A percentile compares a stretch with the other conserved stretches of the same genome.
phyloP scores from a whole-genome alignment of 768 basidiomycete species.

The Scleroderma bovista region DNA sequence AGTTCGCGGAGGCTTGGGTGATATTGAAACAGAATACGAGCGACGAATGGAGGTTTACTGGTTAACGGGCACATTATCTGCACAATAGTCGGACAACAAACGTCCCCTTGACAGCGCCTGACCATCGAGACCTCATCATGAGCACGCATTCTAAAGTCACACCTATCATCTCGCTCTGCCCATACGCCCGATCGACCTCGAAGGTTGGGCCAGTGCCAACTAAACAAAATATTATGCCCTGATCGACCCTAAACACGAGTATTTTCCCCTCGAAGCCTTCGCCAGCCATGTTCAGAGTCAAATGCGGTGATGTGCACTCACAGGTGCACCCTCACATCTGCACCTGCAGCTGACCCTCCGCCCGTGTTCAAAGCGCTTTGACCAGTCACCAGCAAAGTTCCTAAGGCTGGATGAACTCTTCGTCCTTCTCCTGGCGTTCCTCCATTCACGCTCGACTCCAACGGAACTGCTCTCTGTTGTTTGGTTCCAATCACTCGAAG shows the following conservation, averaged over 20 bases:
- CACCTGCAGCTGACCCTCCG: conserved; percentile 51
- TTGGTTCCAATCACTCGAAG: conserved; percentile 32
- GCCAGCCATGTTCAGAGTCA: conserved; percentile 12
- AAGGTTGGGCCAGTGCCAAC: conserved; percentile 23
- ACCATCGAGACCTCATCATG: conserved; percentile 32
- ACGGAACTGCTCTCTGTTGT: conserved; percentile 27
- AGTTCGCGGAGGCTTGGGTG: too few species aligned
- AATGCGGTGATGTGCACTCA: conserved; percentile 33
- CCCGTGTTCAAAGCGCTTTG: conserved; percentile 56
- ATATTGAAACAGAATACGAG: too few species aligned
- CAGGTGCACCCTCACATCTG: conserved; percentile 52
- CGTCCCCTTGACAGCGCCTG: conserved; percentile 27
- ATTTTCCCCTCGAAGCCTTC: conserved; percentile 35
- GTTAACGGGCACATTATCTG: too few species aligned
- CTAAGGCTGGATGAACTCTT: conserved; percentile 13
- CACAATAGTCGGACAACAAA: conserved; percentile 23
- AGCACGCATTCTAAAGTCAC: conserved; percentile 31
- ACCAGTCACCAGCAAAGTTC: conserved; percentile 36
- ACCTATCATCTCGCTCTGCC: conserved; percentile 44
- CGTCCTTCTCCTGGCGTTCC: conserved; percentile 20
- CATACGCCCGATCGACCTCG: conserved; percentile 38
- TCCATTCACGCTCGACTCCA: conserved; percentile 18
- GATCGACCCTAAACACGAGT: conserved; percentile 41
- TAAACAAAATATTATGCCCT: conserved; percentile 60
- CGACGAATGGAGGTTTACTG: too few species aligned